Percentiles rank a stretch among this genome's conserved stretches.
phyloP scores from a whole-genome alignment of 2,329 filamentous ascomycete species.

The Epichloe brachyelytri region DNA sequence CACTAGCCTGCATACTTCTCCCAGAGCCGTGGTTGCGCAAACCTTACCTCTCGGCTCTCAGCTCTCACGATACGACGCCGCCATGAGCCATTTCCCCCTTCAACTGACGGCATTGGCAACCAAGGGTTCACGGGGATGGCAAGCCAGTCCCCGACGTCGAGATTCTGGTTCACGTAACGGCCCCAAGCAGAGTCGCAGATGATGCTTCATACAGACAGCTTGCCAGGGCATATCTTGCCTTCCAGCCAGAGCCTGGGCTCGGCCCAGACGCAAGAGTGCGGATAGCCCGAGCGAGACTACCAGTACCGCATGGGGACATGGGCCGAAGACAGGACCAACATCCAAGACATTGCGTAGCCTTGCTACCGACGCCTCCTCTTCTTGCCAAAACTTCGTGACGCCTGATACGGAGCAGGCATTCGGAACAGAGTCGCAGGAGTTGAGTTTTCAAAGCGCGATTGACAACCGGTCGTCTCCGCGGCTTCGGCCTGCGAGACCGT shows the following conservation, averaged over 20 bases:
- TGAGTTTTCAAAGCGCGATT: conserved; percentile 32
- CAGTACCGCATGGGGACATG: neutral
- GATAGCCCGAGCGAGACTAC: neutral
- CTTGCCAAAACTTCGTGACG: conserved; percentile 5
- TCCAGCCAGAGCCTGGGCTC: conserved; percentile 22
- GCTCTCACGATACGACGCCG: conserved; percentile 1
- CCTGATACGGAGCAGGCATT: conserved; percentile 11
- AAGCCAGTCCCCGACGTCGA: conserved; percentile 26
- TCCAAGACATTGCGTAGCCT: neutral
- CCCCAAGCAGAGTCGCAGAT: conserved; percentile 33
- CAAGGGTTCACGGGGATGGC: conserved; percentile 11
- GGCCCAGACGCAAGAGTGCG: neutral
- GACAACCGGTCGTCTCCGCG: conserved; percentile 29
- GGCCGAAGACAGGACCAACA: neutral
- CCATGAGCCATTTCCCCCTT: neutral
- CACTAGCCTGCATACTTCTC: neutral
- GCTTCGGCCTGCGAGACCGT: conserved; percentile 6
- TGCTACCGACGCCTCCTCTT: neutral
- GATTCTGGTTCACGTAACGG: conserved; percentile 42
- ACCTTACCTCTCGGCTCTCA: neutral
- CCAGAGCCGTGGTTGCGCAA: neutral
- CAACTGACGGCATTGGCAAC: neutral
- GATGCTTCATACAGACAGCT: conserved; percentile 37
- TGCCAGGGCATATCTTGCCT: conserved; percentile 38
- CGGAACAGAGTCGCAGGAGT: conserved; percentile 22